A percentile compares a stretch with the other conserved stretches of the same genome.
Conservation (phyloP, 305 asterid species). For the Lippia alba region DNA sequence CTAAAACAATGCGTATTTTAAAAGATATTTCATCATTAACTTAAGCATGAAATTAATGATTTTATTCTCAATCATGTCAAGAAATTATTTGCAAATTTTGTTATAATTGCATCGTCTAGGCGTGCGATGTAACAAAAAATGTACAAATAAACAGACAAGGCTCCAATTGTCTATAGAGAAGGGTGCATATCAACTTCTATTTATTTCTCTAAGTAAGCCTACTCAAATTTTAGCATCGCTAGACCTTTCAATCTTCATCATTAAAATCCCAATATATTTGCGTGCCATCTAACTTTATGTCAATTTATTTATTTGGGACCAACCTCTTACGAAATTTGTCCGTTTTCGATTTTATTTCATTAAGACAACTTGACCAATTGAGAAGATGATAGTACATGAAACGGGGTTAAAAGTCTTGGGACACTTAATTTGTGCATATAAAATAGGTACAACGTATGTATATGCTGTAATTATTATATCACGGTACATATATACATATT, state of each 20-base stretch:
- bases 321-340: neutral
- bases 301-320: neutral
- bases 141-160: slow-evolving; percentile 41
- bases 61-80: slow-evolving; percentile 53
- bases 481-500: no score
- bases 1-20: no score
- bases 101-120: slow-evolving; percentile 21
- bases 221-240: slow-evolving; percentile 27
- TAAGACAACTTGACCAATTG: slow-evolving; percentile 22
- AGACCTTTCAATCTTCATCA: slow-evolving; percentile 28
- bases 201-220: slow-evolving; percentile 18
- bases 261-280: slow-evolving; percentile 21
- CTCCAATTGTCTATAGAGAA: slow-evolving; percentile 41
- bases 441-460: no score
- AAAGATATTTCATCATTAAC: slow-evolving; percentile 26
- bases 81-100: slow-evolving; percentile 29
- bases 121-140: slow-evolving; percentile 25
- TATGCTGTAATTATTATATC: no score
- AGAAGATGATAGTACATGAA: neutral
- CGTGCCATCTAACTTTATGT: slow-evolving; percentile 27
- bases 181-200: slow-evolving; percentile 46
- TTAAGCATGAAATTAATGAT: slow-evolving; percentile 23
- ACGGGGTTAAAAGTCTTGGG: no score
- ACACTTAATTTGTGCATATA: neutral
- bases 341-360: neutral